A percentile compares a stretch with the other conserved stretches of the same genome.
phyloP scores from a whole-genome alignment of 139 green algal genomes.

The Haematococcus sp. region DNA sequence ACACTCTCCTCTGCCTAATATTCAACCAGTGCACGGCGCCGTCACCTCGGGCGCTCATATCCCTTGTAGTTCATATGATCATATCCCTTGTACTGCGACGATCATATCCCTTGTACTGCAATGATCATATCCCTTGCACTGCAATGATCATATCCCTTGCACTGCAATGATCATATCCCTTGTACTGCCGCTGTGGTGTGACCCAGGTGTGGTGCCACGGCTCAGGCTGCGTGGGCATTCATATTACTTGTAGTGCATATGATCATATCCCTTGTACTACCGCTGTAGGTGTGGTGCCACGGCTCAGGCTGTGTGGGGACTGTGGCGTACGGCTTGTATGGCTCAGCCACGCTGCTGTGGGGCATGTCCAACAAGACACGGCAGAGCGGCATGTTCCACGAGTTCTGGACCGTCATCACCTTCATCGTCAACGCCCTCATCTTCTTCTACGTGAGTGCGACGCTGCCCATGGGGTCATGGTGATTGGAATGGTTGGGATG shows the following conservation, averaged over 20 bases:
- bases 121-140: too few species aligned
- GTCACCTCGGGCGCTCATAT: conserved; percentile 76
- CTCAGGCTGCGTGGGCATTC: conserved; percentile 75
- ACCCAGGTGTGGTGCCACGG: conserved; percentile 43
- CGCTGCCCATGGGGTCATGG: background rate
- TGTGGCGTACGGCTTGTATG: conserved; percentile 84
- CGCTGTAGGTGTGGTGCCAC: conserved; percentile 35
- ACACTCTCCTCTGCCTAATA: too few species aligned
- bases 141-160: too few species aligned
- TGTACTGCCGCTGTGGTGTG: too few species aligned
- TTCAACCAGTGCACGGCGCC: too few species aligned
- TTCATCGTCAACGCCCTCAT: conserved; percentile 54
- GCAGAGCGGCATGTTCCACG: conserved; percentile 26
- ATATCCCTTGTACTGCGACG: background rate
- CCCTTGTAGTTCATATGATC: too few species aligned
- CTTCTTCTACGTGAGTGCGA: conserved; percentile 35
- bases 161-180: too few species aligned
- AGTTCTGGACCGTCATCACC: conserved; percentile 59
- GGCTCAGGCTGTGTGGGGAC: conserved; percentile 75
- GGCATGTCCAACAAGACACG: conserved; percentile 58
- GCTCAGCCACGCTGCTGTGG: conserved; percentile 64
- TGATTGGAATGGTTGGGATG: too few species aligned
- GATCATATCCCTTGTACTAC: background rate
- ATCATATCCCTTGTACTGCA: too few species aligned
- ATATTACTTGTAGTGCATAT: conserved; percentile 76